Evolutionary conservation across 2,329 filamentous ascomycete species (phyloP), one percentile per base, ranked within the genome.

Genomic region (Verticillium nonalfalfae): DNA sequence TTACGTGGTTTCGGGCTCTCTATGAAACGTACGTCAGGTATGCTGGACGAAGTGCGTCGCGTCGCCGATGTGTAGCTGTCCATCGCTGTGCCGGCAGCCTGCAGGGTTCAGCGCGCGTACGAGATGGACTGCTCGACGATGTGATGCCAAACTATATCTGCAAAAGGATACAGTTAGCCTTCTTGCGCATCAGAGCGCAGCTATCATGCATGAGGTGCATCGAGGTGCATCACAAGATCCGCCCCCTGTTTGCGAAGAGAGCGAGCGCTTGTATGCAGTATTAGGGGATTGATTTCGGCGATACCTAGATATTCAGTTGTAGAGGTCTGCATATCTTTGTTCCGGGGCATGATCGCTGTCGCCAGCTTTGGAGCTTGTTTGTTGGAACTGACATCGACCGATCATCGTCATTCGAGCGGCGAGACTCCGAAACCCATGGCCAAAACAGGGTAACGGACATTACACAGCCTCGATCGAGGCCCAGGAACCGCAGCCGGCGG

Each of bases 1-100:
- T 68, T 21, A 21, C 21, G 21, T 83, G 79, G 80, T 1, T 71
- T 75, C 0, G 62, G 74, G 1, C 65, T 83, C 36, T 80, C 75
- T 57, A 80, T 80, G 3, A 70, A 74, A 0, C 64, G 77, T 9
- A 81, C 81, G 59, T 77, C 79, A 0, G 69, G 79, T 54, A 70
- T 68, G 26, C 57, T 67, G 2, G 65, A 78, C 4, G 10, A 70
- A 6, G 71, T 76, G 34, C 73, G 72, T 72, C 71, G 64, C 26
- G 61, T 72, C 21, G 61, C 71, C 21, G 67, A 69, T n/a, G 69
- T 69, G 4, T 66, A 62, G 7, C 56, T 70, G 50, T 60, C 66
- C 1, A 67, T 67, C 9, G 67, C 65, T 2, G 69, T 68, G 45
- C 69, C 70, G 13, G 65, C 70, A 33, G 58, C 62, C 36, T 74